Evolutionary conservation across 2,329 filamentous ascomycete genomes (phyloP).

Genomic region (Colletotrichum neosansevieriae): DNA sequence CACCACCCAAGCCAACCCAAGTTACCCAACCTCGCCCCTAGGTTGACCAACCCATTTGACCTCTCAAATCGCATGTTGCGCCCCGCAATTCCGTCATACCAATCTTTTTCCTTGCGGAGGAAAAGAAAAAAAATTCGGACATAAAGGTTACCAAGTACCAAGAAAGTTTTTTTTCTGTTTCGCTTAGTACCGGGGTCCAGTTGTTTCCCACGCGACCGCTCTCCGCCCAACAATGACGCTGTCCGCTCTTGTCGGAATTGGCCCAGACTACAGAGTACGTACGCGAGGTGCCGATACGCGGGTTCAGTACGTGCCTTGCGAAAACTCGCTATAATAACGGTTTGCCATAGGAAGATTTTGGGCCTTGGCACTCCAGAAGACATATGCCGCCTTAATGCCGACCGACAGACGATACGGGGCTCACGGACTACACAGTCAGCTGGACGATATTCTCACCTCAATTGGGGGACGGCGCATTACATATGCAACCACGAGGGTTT

Average conservation of each 20-base stretch:
- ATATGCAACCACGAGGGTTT: constrained; percentile 19
- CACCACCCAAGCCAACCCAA: not conserved
- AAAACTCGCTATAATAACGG: not conserved
- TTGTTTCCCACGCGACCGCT: constrained; percentile 30
- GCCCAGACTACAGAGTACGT: constrained; percentile 4
- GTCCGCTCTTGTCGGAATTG: constrained; percentile 23
- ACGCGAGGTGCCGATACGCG: constrained; percentile 34
- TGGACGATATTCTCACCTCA: constrained; percentile 13
- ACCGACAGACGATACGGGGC: constrained; percentile 23
- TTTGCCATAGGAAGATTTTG: not conserved
- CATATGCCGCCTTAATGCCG: no score
- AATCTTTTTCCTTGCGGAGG: constrained; percentile 6
- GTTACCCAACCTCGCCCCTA: not conserved
- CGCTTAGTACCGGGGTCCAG: constrained; percentile 30
- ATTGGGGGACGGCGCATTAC: constrained; percentile 7
- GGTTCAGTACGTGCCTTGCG: not conserved
- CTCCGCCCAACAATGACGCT: constrained; percentile 17
- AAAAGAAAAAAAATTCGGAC: constrained; percentile 3
- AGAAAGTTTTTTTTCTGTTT: constrained; percentile 14
- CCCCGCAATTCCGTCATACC: constrained; percentile 35
- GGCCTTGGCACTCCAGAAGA: not conserved
- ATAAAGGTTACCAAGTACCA: no score
- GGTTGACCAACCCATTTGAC: not conserved
- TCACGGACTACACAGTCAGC: no score
- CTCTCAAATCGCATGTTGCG: constrained; percentile 15